These are phyloP conservation scores for Cinnamomum micranthum DNA, from an alignment of 164 flowering plant species.

Conservation along the genomic window DNA sequence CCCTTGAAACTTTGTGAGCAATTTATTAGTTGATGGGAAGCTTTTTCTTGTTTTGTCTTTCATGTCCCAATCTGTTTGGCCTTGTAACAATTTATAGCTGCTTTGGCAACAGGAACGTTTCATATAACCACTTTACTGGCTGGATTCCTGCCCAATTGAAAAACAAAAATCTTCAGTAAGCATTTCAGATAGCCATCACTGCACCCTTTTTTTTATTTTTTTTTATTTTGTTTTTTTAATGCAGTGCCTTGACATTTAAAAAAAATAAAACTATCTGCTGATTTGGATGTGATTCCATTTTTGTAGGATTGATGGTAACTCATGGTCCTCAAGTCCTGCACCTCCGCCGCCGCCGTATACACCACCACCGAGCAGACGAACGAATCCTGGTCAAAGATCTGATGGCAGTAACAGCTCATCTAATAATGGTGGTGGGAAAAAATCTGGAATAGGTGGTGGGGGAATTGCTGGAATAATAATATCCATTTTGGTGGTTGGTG, in stretches of 20 bases:
- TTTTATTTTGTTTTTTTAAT: no score
- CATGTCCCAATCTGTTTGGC: neutral
- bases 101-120: constrained; percentile 53
- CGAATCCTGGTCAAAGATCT: constrained; percentile 33
- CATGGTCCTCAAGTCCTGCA: constrained; percentile 70
- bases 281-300: constrained; percentile 8
- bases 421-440: constrained; percentile 33
- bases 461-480: constrained; percentile 80
- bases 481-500: constrained; percentile 70
- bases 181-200: constrained; percentile 5
- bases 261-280: no score
- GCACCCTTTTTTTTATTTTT: no score
- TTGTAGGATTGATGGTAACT: constrained; percentile 62
- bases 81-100: neutral
- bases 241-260: no score
- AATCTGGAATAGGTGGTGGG: constrained; percentile 82
- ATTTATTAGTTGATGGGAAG: constrained; percentile 7
- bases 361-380: constrained; percentile 34
- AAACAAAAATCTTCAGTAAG: constrained; percentile 67
- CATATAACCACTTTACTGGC: constrained; percentile 77
- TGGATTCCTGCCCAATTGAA: constrained; percentile 75
- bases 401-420: constrained; percentile 36
- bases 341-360: constrained; percentile 96
- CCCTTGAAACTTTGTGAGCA: constrained; percentile 72
- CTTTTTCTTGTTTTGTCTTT: neutral